Percentiles rank a stretch among this genome's conserved stretches.
Conservation (phyloP, 2,329 filamentous ascomycete species). For the Cytospora paraplurivora region DNA sequence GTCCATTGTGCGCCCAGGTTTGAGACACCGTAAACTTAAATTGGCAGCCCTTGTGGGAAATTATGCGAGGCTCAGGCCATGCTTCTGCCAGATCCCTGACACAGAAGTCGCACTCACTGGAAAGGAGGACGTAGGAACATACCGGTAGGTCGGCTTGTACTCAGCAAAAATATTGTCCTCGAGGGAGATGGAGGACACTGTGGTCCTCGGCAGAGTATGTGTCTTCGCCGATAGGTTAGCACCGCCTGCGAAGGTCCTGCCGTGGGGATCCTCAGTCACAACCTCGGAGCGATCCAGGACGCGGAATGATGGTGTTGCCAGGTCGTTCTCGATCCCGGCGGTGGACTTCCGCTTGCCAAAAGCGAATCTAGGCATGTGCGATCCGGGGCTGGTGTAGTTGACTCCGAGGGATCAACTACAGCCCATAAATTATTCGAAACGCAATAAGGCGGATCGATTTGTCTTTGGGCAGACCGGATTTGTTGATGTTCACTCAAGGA, state of each 20-base stretch:
- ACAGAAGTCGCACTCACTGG: conserved; percentile 20
- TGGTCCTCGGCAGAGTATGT: conserved; percentile 43
- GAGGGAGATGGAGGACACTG: conserved; percentile 41
- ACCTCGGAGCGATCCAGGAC: conserved; percentile 57
- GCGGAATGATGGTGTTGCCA: conserved; percentile 57
- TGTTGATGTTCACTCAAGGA: conserved; percentile 9
- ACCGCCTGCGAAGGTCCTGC: conserved; percentile 55
- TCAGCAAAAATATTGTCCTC: conserved; percentile 62
- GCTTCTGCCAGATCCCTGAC: conserved; percentile 18
- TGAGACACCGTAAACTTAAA: conserved; percentile 30
- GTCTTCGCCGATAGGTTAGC: conserved; percentile 45
- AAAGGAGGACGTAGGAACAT: conserved; percentile 30
- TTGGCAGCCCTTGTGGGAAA: conserved; percentile 27
- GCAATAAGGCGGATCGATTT: conserved; percentile 17
- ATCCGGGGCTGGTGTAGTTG: conserved; percentile 30
- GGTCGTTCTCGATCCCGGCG: conserved; percentile 56
- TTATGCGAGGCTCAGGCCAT: conserved; percentile 15
- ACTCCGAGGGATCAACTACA: conserved; percentile 27
- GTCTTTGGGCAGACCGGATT: not conserved
- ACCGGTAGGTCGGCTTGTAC: conserved; percentile 57
- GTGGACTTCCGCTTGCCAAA: conserved; percentile 63
- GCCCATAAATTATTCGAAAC: conserved; percentile 26
- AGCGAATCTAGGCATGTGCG: conserved; percentile 64
- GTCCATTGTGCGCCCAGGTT: conserved; percentile 27
- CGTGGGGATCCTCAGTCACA: conserved; percentile 36